Evolutionary conservation across 2,329 filamentous ascomycete species (phyloP).

Genomic region (Onygenales sp.): DNA sequence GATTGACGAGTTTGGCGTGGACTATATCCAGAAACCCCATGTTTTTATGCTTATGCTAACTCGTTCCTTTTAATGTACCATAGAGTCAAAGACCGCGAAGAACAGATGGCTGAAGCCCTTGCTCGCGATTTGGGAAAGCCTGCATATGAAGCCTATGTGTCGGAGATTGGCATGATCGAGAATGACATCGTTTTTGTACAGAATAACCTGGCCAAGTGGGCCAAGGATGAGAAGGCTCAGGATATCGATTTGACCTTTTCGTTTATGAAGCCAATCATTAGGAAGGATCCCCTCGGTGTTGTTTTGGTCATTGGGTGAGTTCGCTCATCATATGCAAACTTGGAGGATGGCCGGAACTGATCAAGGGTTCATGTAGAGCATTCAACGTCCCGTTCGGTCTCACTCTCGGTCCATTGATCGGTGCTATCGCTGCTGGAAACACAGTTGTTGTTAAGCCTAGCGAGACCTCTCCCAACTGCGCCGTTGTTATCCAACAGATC

Average conservation of each 20-base stretch:
- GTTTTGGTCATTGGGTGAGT: constrained; percentile 70
- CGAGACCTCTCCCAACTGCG: constrained; percentile 66
- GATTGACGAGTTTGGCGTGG: background rate
- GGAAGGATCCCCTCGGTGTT: constrained; percentile 78
- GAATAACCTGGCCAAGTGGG: constrained; percentile 70
- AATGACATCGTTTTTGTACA: constrained; percentile 73
- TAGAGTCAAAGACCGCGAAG: constrained; percentile 63
- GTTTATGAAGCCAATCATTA: constrained; percentile 62
- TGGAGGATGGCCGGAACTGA: background rate
- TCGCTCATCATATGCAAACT: background rate
- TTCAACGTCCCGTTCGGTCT: constrained; percentile 93
- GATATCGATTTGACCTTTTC: constrained; percentile 62
- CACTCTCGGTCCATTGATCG: constrained; percentile 66
- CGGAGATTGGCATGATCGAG: constrained; percentile 68
- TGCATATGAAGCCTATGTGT: constrained; percentile 60
- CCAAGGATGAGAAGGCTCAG: constrained; percentile 66
- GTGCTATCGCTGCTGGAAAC: constrained; percentile 87
- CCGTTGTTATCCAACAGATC: constrained; percentile 71
- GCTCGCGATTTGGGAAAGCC: constrained; percentile 71
- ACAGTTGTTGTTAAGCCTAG: constrained; percentile 86
- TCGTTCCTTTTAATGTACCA: background rate
- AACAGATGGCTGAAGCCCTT: constrained; percentile 64
- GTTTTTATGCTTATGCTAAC: constrained; percentile 8
- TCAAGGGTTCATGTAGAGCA: constrained; percentile 39
- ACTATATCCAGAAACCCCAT: background rate